Percentiles rank a stretch among this genome's conserved stretches.
Conservation (phyloP, 139 green algal species). For the Pseudopediastrum boryanum region DNA sequence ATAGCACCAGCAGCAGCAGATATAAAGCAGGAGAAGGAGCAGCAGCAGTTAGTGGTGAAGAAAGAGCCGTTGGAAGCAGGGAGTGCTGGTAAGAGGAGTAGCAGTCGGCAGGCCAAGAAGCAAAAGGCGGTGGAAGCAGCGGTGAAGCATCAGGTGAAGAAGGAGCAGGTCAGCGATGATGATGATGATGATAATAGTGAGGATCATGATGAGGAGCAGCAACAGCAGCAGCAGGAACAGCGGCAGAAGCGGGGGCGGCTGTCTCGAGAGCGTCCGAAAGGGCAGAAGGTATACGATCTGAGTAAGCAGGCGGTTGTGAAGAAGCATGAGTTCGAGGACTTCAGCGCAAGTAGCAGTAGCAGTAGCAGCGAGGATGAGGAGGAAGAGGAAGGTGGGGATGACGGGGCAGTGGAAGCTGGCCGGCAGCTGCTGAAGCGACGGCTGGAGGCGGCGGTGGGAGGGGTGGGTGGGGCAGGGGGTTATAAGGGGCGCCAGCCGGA, state of each 20-base stretch:
- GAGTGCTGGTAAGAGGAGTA: background rate
- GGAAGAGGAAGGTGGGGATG: background rate
- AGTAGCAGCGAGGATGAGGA: background rate
- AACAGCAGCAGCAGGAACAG: background rate
- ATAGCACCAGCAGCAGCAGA: background rate
- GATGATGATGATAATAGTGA: slow-evolving; percentile 3
- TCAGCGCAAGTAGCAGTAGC: background rate
- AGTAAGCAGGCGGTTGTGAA: background rate
- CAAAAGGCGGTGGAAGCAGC: background rate
- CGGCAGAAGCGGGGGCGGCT: background rate
- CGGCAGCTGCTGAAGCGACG: background rate
- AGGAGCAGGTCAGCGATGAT: background rate
- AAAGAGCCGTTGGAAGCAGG: background rate
- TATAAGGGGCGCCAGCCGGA: no score
- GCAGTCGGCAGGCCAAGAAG: no score
- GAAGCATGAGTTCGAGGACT: background rate
- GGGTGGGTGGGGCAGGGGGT: background rate
- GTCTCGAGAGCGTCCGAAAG: background rate
- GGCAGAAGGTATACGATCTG: background rate
- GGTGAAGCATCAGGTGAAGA: background rate
- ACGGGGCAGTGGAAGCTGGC: background rate
- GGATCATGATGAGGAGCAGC: background rate
- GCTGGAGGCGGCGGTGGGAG: background rate
- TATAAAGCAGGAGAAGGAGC: background rate
- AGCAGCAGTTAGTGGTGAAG: background rate